phyloP scores from a whole-genome alignment of 192 early-diverging fungal genomes.

The Umbelopsis ramanniana region DNA sequence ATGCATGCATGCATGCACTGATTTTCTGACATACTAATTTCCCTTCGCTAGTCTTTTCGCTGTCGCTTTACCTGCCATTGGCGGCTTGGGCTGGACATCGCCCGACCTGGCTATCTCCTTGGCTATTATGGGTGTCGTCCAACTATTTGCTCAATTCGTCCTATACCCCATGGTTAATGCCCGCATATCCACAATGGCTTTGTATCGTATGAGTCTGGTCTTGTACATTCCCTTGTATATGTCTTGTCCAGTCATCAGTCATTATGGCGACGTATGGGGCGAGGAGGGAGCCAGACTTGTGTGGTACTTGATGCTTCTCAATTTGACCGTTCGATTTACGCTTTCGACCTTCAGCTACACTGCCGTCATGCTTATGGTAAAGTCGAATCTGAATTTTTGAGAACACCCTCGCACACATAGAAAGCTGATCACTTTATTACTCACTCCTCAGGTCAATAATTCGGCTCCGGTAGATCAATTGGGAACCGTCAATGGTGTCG shows the following conservation, averaged over 20 bases:
- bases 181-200: conserved; percentile 34
- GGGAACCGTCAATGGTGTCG: conserved; percentile 63
- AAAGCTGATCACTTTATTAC: neutral
- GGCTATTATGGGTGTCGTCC: conserved; percentile 46
- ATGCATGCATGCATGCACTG: conserved; percentile 12
- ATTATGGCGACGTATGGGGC: conserved; percentile 22
- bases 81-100: conserved; percentile 51
- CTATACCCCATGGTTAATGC: conserved; percentile 47
- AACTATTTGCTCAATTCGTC: conserved; percentile 49
- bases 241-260: conserved; percentile 43
- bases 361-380: conserved; percentile 58
- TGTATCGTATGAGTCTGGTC: conserved; percentile 42
- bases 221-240: conserved; percentile 46
- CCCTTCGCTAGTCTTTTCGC: conserved; percentile 41
- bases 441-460: conserved; percentile 49
- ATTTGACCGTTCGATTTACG: conserved; percentile 14
- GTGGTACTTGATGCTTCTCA: conserved; percentile 21
- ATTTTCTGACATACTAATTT: neutral
- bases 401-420: neutral
- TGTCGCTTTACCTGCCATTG: conserved; percentile 39
- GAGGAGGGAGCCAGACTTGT: conserved; percentile 17
- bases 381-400: neutral
- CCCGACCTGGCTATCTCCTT: conserved; percentile 47
- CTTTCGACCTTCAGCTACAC: conserved; percentile 45
- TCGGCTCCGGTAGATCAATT: conserved; percentile 51